These are phyloP conservation scores for Colletotrichum siamense DNA, from an alignment of 2,329 filamentous ascomycete species.

Conservation along the genomic window DNA sequence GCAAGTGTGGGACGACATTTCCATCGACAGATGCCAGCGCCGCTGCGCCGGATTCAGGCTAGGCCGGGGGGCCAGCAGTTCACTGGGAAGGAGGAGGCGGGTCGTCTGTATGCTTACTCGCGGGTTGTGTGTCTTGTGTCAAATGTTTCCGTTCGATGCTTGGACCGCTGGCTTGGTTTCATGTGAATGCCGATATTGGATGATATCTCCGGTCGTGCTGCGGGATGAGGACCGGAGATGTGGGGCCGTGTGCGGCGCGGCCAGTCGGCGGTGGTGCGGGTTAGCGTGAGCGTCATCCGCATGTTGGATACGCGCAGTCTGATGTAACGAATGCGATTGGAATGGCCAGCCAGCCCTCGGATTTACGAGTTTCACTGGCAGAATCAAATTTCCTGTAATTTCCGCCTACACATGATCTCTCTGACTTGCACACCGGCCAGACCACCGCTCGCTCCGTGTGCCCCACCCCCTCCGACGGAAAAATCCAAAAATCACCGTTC, in stretches of 20 bases:
- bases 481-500: not conserved
- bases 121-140: not conserved
- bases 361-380: not conserved
- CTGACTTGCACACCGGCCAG: not conserved
- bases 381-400: not conserved
- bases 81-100: not conserved
- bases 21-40: not conserved
- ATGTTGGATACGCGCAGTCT: not conserved
- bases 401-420: not conserved
- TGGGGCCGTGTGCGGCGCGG: not conserved
- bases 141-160: not conserved
- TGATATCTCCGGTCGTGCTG: not conserved
- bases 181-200: not conserved
- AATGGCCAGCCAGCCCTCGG: not conserved
- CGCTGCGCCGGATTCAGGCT: not conserved
- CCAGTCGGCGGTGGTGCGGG: not conserved
- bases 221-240: not conserved
- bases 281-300: not conserved
- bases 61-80: not conserved
- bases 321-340: not conserved
- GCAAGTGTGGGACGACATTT: not conserved
- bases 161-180: not conserved
- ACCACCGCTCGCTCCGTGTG: slow-evolving; percentile 6
- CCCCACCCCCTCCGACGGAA: not conserved
- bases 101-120: not conserved